These are phyloP conservation scores for Mucor piriformis DNA, from an alignment of 371 early-diverging fungal genomes.

Conservation along the genomic window DNA sequence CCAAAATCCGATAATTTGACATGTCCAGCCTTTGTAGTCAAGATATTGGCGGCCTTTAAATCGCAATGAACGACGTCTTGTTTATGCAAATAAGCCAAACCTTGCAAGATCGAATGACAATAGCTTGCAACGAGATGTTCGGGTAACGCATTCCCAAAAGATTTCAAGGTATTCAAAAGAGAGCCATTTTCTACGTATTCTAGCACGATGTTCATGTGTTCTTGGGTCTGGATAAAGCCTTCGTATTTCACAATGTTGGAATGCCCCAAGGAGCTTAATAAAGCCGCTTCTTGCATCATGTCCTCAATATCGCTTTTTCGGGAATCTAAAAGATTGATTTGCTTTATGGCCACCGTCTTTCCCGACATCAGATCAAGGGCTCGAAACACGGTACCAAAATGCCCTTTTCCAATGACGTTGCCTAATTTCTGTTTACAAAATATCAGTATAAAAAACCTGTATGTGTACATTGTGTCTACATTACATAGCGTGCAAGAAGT, in stretches of 20 bases:
- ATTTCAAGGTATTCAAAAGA: conserved; percentile 82
- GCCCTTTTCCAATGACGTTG: conserved; percentile 91
- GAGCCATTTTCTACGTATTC: conserved; percentile 97
- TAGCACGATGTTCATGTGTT: conserved; percentile 82
- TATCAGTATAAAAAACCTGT: not conserved
- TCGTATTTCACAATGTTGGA: conserved; percentile 87
- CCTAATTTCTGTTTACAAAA: conserved; percentile 68
- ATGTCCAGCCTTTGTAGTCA: conserved; percentile 91
- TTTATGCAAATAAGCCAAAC: conserved; percentile 89
- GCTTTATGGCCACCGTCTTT: conserved; percentile 88
- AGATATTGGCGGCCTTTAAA: conserved; percentile 95
- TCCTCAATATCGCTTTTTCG: conserved; percentile 36
- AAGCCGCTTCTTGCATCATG: conserved; percentile 65
- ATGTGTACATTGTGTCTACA: too few species aligned
- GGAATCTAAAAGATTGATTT: conserved; percentile 70
- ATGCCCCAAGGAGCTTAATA: conserved; percentile 74
- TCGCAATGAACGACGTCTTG: conserved; percentile 91
- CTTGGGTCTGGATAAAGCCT: conserved; percentile 79
- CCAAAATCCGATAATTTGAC: conserved; percentile 97
- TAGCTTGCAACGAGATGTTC: conserved; percentile 91
- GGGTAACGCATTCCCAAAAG: conserved; percentile 86
- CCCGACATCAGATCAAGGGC: conserved; percentile 87
- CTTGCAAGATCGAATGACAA: conserved; percentile 87
- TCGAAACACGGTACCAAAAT: conserved; percentile 87
- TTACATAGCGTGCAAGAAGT: conserved; percentile 57